Conservation (phyloP, 2,329 filamentous ascomycete genomes). For the Fusarium setosum region DNA sequence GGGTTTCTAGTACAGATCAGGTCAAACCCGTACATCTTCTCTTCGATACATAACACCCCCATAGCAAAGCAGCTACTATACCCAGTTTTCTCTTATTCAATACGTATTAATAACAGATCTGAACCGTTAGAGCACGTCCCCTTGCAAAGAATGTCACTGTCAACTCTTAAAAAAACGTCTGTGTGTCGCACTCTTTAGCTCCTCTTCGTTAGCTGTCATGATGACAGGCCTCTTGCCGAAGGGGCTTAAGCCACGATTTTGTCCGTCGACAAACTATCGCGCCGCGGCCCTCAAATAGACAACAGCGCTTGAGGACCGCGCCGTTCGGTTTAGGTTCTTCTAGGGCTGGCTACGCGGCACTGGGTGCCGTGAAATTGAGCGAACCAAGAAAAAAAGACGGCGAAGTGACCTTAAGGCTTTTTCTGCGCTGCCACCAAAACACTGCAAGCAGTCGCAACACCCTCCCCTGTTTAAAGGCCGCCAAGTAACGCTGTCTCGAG, state of each 20-base stretch:
- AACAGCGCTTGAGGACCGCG: too few relatives aligned
- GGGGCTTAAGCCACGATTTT: background rate
- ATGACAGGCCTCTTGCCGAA: background rate
- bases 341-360: too few relatives aligned
- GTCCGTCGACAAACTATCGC: background rate
- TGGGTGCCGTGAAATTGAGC: too few relatives aligned
- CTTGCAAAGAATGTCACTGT: background rate
- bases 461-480: too few relatives aligned
- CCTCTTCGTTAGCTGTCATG: background rate
- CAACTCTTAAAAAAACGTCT: too few relatives aligned
- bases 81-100: conserved; percentile 8
- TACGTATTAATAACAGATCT: background rate
- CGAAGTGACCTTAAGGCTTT: too few relatives aligned
- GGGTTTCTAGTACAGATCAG: conserved; percentile 25
- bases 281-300: background rate
- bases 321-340: too few relatives aligned
- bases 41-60: background rate
- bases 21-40: background rate
- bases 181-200: too few relatives aligned
- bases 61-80: conserved; percentile 30
- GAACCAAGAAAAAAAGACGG: too few relatives aligned
- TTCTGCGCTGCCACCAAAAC: too few relatives aligned
- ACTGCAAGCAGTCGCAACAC: too few relatives aligned
- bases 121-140: background rate
- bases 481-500: too few relatives aligned